Evolutionary conservation across 768 basidiomycete species (phyloP), one percentile per base, ranked within the genome.

Genomic region (Leccinum fibrillosum): DNA sequence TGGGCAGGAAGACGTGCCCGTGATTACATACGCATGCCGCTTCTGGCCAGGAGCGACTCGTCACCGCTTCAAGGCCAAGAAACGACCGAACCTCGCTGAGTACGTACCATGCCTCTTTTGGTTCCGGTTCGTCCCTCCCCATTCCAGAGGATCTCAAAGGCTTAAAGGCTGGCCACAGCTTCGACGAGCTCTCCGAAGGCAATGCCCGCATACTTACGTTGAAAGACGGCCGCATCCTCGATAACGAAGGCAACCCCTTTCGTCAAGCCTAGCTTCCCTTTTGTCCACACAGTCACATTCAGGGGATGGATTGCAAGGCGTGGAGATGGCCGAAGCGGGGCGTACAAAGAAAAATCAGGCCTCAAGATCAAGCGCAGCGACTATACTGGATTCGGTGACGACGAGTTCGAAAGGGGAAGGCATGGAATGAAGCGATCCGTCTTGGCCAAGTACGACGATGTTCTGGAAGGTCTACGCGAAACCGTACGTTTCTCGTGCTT

Each of bases 251-350:
- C 90, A 64, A 55, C n/a, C 1, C 32, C 21, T 25, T 6, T n/a
- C 34, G 4, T 15, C 23, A 9, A 3, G 42, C 21, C 4, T 32
- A 17, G 3, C 1, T 44, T 52, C 23, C 23, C 25, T 56, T 49
- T 39, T 32, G 26, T 30, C 34, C 28, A 50, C 37, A 25, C 23
- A 4, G 35, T 21, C 21, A 32, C 28, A 45, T 55, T 11, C 63
- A 96, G 97, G 98, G 88, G 97, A 99, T 74, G 97, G 96, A 74
- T 82, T 99, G 13, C 92, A 97, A 76, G 98, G 98, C 64, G 80
- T 97, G 55, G 93, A 97, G 66, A 84, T 98, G 82, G 94, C 92
- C 0, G 95, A 97, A 70, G 86, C 84, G 52, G 94, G 94, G 64
- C 84, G 84, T 21, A 82, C 82, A 13, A 84, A 90, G 68, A 89